phyloP scores from a whole-genome alignment of 768 basidiomycete genomes.

The Phanerochaete carnosa region DNA sequence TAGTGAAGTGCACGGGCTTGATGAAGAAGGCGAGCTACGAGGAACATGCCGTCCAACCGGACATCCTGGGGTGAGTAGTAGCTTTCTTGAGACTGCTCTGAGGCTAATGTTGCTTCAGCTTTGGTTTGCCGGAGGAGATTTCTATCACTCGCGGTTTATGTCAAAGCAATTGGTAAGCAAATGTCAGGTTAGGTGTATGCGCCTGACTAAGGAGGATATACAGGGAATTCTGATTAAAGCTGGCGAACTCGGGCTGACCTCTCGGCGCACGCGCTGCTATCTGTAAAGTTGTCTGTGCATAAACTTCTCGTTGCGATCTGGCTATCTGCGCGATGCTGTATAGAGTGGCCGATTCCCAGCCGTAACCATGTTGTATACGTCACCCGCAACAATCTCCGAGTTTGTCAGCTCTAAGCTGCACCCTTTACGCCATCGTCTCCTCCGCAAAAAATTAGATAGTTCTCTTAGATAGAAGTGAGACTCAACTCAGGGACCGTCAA shows the following conservation, averaged over 20 bases:
- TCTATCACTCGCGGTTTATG: constrained; percentile 26
- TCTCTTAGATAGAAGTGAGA: neutral
- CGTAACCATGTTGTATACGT: too few relatives aligned
- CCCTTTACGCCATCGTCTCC: too few relatives aligned
- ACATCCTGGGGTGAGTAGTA: constrained; percentile 35
- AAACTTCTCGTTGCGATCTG: neutral
- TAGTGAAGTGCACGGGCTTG: constrained; percentile 34
- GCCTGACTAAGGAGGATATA: neutral
- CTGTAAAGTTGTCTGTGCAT: neutral
- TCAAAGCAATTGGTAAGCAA: constrained; percentile 36
- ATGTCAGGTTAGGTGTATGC: neutral
- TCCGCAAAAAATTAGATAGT: too few relatives aligned
- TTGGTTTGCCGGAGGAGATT: constrained; percentile 39
- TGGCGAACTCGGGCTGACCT: constrained; percentile 6
- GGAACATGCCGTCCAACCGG: constrained; percentile 38
- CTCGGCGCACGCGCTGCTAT: neutral
- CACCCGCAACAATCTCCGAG: too few relatives aligned
- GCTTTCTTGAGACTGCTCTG: too few relatives aligned
- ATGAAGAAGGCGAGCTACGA: constrained; percentile 37
- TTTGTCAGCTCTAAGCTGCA: too few relatives aligned
- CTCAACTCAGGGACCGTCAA: neutral
- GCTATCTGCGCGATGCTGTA: neutral
- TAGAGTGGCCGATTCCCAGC: too few relatives aligned
- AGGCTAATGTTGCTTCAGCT: constrained; percentile 22
- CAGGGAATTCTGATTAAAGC: constrained; percentile 13